These are phyloP conservation scores for Yamadazyma sp. DNA, from an alignment of 1,139 yeast species.

Conservation along the genomic window DNA sequence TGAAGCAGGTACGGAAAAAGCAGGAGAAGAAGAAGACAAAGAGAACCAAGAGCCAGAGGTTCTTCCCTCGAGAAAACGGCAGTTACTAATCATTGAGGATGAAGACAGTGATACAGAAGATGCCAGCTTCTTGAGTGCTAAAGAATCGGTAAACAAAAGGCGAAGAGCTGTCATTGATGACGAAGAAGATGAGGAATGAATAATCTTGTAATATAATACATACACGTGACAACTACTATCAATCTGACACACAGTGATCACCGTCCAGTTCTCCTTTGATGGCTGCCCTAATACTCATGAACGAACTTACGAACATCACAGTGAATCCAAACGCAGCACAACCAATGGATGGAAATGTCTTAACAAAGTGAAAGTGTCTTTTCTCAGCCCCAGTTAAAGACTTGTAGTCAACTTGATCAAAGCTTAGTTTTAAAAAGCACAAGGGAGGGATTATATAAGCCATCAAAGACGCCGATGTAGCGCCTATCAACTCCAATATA, in stretches of 20 bases:
- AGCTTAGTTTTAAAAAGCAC: constrained; percentile 70
- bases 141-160: constrained; percentile 12
- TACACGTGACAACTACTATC: constrained; percentile 5
- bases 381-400: constrained; percentile 33
- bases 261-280: constrained; percentile 26
- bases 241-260: constrained; percentile 41
- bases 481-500: constrained; percentile 84
- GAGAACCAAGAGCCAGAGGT: constrained; percentile 12
- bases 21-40: constrained; percentile 8
- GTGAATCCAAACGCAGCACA: constrained; percentile 72
- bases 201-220: constrained; percentile 3
- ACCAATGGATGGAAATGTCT: constrained; percentile 52
- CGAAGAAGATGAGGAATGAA: constrained; percentile 21
- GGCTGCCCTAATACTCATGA: constrained; percentile 65
- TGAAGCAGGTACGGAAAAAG: constrained; percentile 3
- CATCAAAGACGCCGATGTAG: constrained; percentile 89
- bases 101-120: constrained; percentile 20
- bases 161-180: constrained; percentile 21
- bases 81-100: constrained; percentile 24
- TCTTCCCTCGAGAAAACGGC: constrained; percentile 15
- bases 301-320: constrained; percentile 77
- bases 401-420: constrained; percentile 42
- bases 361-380: constrained; percentile 27
- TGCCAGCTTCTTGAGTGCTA: constrained; percentile 13
- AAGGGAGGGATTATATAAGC: constrained; percentile 90